Evolutionary conservation across 441 rosid genomes (phyloP), one percentile per base, ranked within the genome.

Genomic region (Croton setiger): DNA sequence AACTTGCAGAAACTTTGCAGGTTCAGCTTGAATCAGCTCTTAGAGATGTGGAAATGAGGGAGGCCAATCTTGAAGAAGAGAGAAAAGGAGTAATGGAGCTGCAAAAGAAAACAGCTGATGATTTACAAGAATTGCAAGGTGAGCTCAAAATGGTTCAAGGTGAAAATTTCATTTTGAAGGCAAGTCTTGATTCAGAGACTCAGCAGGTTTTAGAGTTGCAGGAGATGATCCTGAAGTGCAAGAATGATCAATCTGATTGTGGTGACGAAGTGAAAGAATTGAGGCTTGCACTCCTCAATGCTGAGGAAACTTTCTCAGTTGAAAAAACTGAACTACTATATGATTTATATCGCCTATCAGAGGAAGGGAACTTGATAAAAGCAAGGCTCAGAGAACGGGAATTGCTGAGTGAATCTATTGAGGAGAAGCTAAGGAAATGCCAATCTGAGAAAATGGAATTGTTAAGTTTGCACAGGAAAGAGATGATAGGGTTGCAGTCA

Each of bases 11-110:
- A 65, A 63, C 64, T 66, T 43, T 81, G 73, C 71, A 71, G 31
- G 71, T 68, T 81, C 87, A 82, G 76, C 87, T 85, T 71, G 86
- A 88, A 83, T 74, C 72, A 45, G 83, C 84, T 11, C 61, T 63
- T 68, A 67, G 67, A 54, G 85, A 75, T 17, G 66, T 82, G 51
- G 69, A 74, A 69, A 72, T 7, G 56, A 84, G 69, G 75, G 80
- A 82, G 55, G 78, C 48, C 23, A 83, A 70, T 21, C 76, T 82
- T 56, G 87, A 82, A 78, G 45, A 56, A 61, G 86, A 83, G 76
- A 84, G 73, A 60, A 76, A 48, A 18, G 72, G 74, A 69, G 81
- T 66, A 13, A 54, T 82, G 35, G 84, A 86, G 75, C 70, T 88
- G 72, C 77, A 81, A 67, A 75, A 61, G 14, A 76, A 74, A 69